Conservation (phyloP, 2,329 filamentous ascomycete genomes). For the Phaeoacremonium minimum region DNA sequence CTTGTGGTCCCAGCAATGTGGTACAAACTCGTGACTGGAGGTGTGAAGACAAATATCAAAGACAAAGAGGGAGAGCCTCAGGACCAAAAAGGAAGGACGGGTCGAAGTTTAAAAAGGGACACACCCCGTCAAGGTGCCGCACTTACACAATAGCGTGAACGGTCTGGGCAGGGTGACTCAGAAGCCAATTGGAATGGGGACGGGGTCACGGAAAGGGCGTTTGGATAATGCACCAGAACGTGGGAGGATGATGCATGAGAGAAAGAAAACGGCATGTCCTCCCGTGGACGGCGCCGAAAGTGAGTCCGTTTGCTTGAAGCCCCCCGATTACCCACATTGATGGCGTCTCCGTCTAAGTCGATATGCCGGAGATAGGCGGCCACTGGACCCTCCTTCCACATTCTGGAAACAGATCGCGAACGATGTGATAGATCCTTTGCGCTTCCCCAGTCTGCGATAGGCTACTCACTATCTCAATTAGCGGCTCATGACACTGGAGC, state of each 20-base stretch:
- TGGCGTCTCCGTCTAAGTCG: background rate
- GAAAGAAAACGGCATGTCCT: too few species aligned
- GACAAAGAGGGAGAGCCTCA: background rate
- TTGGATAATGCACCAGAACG: background rate
- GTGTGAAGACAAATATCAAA: background rate
- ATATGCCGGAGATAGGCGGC: conserved; percentile 5
- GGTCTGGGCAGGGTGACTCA: conserved; percentile 13
- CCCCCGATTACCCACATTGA: background rate
- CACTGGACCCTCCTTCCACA: conserved; percentile 7
- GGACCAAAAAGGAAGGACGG: background rate
- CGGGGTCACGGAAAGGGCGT: background rate
- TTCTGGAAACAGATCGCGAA: too few species aligned
- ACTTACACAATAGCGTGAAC: background rate
- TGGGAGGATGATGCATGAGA: too few species aligned
- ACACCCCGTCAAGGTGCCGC: background rate
- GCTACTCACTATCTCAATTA: background rate
- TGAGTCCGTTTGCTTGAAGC: background rate
- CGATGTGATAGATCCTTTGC: background rate
- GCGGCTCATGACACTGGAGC: background rate
- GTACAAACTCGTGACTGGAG: background rate
- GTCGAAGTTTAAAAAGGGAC: conserved; percentile 2
- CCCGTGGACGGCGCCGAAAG: background rate
- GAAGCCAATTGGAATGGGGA: conserved; percentile 10
- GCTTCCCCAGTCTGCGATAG: background rate
- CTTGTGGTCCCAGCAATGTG: background rate